Evolutionary conservation across 176 grass and related monocot species (phyloP).

Genomic region (Poa annua): DNA sequence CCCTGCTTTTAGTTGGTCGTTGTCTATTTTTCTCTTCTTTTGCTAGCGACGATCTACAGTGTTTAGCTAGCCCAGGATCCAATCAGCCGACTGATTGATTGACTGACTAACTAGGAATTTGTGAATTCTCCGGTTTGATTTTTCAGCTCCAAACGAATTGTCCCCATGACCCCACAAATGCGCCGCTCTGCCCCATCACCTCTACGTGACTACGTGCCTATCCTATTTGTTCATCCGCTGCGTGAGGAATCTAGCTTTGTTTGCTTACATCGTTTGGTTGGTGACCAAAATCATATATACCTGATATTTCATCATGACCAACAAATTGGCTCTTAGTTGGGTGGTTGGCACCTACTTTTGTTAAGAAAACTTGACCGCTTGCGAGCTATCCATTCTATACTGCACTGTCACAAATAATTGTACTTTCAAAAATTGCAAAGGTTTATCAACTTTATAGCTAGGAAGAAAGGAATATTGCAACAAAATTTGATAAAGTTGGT

Average conservation of each 20-base stretch:
- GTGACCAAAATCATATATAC: too few species aligned
- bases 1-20: not conserved
- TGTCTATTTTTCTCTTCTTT: slow-evolving; percentile 30
- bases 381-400: too few species aligned
- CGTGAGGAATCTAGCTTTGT: slow-evolving; percentile 18
- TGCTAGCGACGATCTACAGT: not conserved
- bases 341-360: too few species aligned
- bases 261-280: not conserved
- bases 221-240: not conserved
- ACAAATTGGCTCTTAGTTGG: too few species aligned
- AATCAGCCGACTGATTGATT: slow-evolving; percentile 33
- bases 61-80: not conserved
- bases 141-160: slow-evolving; percentile 2
- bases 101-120: not conserved
- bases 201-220: not conserved
- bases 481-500: too few species aligned
- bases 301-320: too few species aligned
- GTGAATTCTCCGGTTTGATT: not conserved
- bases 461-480: too few species aligned
- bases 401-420: too few species aligned
- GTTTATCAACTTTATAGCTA: too few species aligned
- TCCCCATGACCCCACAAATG: slow-evolving; percentile 20
- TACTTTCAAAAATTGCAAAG: too few species aligned
- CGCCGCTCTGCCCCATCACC: not conserved
- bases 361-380: too few species aligned